Evolutionary conservation across 2,329 filamentous ascomycete genomes (phyloP), one percentile per base, ranked within the genome.

Genomic region (Phialophora chinensis): DNA sequence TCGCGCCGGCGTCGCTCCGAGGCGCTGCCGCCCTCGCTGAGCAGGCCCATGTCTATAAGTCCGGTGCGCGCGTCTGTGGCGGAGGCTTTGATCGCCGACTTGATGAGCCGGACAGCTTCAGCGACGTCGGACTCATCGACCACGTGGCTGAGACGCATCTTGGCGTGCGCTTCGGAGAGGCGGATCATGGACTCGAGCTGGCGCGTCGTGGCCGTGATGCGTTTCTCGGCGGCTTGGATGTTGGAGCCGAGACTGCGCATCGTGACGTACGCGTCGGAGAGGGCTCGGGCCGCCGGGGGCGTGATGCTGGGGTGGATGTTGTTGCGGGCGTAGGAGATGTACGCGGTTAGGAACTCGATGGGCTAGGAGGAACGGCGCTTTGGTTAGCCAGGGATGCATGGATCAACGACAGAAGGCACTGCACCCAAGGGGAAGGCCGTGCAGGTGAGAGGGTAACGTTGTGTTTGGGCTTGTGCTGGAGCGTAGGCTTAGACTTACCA

Each of bases 151-250:
- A 99, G 86, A 3, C 95, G 91, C 96, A 99, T 99, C 79, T 97
- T 97, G 58, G 95, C 96, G 79, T 99, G 96, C 0, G 93, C 95
- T 82, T 99, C 95, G 1, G 93, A 83, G 2, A 99, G 90, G 68
- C 95, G 94, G 76, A 99, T 98, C 96, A 99, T 99, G 54, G 91
- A 95, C 81, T 99, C 96, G 5, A 99, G 85, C 80, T 99, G 95
- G 76, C 95, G 88, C 0, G 96, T 99, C 2, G 95, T 99, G 49
- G 95, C 95, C 0, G 95, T 99, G 81, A 99, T 99, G 72, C 95
- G 92, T 79, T 96, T 94, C 79, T 99, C 96, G 2, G 91, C 87
- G 2, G 93, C 86, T 57, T 94, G 92, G 42, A 94, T 90, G 73
- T 93, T 91, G 72, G 93, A 90, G 55, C 95, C 95, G 0, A 99